Evolutionary conservation across 495 filamentous ascomycete genomes (phyloP).

Genomic region (Hyaloscypha hepaticicola): DNA sequence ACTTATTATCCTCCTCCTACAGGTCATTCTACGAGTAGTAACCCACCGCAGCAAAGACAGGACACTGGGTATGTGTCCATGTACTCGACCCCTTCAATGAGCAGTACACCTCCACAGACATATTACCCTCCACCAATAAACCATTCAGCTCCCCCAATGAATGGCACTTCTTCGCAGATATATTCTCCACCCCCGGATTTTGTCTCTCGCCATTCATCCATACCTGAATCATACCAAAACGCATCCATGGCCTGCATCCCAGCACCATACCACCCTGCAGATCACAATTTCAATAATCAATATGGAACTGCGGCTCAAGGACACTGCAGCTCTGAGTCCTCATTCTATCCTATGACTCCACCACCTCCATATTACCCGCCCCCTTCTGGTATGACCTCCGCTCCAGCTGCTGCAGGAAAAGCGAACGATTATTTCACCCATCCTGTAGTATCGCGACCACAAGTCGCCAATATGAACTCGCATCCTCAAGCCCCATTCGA

Average conservation of each 20-base stretch:
- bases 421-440: not conserved
- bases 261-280: not conserved
- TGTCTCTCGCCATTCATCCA: conserved; percentile 1
- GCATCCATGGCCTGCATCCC: not conserved
- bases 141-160: no score
- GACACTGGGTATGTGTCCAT: conserved; percentile 17
- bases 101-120: not conserved
- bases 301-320: not conserved
- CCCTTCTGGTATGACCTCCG: not conserved
- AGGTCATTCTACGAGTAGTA: not conserved
- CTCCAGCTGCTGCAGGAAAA: not conserved
- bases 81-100: not conserved
- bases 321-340: not conserved
- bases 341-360: not conserved
- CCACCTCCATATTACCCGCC: conserved; percentile 8
- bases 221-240: not conserved
- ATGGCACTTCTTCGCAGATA: not conserved
- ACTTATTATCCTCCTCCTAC: conserved; percentile 7
- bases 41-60: conserved; percentile 8
- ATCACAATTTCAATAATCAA: not conserved
- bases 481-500: not conserved
- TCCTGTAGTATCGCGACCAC: not conserved
- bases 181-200: conserved; percentile 10
- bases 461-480: not conserved
- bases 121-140: not conserved